Evolutionary conservation across 805 yeast species (phyloP), one percentile per base, ranked within the genome.

Genomic region (Myxozyma sirexii): DNA sequence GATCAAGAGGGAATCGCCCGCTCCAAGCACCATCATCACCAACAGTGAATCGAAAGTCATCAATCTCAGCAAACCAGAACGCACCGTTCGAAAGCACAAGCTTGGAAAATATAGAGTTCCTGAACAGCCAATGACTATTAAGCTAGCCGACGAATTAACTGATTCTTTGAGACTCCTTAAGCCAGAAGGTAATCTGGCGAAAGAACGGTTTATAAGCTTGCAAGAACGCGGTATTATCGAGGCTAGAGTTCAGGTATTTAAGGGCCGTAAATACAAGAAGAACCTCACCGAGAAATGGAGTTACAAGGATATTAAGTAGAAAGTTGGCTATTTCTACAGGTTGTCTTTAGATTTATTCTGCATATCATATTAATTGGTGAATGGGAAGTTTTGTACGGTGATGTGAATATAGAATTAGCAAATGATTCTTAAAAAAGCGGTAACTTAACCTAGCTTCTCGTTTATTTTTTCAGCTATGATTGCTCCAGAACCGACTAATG

Each of bases 221-320:
- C 98, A 94, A 76, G 83, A 89, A 63, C 79, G 86, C 31, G 99
- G 99, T 67, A 83, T 86, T 70, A 80, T 94, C 57, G 99, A 93
- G 74, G 79, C 96, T 4, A 84, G 97, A 75, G 81, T 85, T 38
- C 89, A 87, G 12, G 84, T 82, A 59, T 80, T 79, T 66, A 84
- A 83, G 72, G 83, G 78, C 72, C 82, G 87, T 71, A 86, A 83
- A 72, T 87, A 86, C 70, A 80, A 84, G 67, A 86, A 81, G 60
- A 90, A 87, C 79, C 75, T 87, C 63, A 88, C 96, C 31, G 97
- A 93, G 74, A 93, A 92, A 76, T 90, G 96, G 96, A 82, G 92
- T 35, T 89, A 88, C 76, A 93, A 93, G 77, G 96, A 93, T 75
- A 56, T 62, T 49, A 62, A 62, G 38, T 62, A 58, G 33, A 26